phyloP scores from a whole-genome alignment of 371 early-diverging fungal species.

The Umbelopsis sp. region DNA sequence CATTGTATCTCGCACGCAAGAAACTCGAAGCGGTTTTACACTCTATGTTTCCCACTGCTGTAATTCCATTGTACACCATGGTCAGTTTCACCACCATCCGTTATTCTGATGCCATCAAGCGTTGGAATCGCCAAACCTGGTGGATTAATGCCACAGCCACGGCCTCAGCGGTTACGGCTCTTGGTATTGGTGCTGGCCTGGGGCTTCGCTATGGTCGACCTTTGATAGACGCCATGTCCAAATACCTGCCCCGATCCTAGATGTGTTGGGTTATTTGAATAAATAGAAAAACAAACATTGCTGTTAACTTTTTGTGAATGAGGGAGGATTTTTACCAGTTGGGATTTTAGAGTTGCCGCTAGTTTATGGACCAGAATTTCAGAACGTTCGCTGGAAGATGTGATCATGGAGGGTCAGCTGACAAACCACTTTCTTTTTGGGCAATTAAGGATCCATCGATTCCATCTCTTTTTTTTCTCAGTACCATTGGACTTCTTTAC shows the following conservation, averaged over 20 bases:
- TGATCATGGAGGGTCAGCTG: conserved; percentile 1
- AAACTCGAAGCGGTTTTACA: conserved; percentile 79
- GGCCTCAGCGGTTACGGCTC: conserved; percentile 15
- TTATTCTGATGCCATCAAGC: conserved; percentile 75
- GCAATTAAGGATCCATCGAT: not conserved
- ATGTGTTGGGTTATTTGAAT: too few species aligned
- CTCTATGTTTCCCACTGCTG: conserved; percentile 63
- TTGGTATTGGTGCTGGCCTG: conserved; percentile 12
- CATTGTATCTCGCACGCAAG: conserved; percentile 75
- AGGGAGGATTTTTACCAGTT: too few species aligned
- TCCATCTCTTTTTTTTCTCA: not conserved
- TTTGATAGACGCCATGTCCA: not conserved
- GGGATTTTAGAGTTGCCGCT: too few species aligned
- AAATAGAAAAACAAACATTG: too few species aligned
- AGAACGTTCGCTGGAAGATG: not conserved
- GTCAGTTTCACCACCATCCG: conserved; percentile 90
- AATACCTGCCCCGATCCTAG: not conserved
- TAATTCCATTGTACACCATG: conserved; percentile 96
- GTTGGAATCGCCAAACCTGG: conserved; percentile 61
- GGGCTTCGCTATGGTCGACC: not conserved
- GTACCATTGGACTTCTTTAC: not conserved
- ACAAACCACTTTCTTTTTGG: not conserved
- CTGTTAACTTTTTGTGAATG: too few species aligned
- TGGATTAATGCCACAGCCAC: conserved; percentile 44
- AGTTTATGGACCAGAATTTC: too few species aligned